Percentiles rank a stretch among this genome's conserved stretches.
These are phyloP conservation scores for Conticribra guillardii DNA, from an alignment of 108 stramenopile species.

Conservation along the genomic window DNA sequence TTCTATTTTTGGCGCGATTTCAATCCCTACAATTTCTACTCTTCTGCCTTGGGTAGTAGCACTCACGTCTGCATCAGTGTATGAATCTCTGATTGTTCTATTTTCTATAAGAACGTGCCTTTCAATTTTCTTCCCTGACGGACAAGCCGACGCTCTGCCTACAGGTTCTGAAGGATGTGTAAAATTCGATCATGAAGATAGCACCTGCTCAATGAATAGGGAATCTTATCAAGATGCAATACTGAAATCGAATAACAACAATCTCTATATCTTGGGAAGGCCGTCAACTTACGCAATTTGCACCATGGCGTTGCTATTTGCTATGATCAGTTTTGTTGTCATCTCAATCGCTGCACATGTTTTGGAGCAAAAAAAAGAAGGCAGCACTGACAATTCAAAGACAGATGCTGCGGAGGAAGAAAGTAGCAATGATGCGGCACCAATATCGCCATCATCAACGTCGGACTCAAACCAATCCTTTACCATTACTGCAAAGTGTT, in stretches of 20 bases:
- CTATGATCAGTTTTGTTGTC: not conserved
- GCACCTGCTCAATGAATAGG: no score
- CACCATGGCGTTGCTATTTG: conserved; percentile 5
- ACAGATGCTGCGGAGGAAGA: not conserved
- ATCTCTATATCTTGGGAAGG: not conserved
- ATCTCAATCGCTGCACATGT: conserved; percentile 1
- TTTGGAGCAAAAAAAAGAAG: conserved; percentile 7
- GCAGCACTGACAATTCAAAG: not conserved
- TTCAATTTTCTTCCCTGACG: not conserved
- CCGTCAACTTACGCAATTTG: not conserved
- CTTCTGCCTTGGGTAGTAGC: conserved; percentile 27
- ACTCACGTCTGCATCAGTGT: conserved; percentile 28
- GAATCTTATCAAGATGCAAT: no score
- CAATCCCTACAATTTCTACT: conserved; percentile 9
- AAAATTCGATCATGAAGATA: no score
- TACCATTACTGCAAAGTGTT: no score
- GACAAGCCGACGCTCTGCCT: no score
- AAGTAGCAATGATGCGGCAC: not conserved
- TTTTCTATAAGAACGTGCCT: conserved; percentile 17
- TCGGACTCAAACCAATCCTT: no score
- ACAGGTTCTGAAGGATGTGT: no score
- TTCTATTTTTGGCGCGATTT: conserved; percentile 3
- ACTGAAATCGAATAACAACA: not conserved
- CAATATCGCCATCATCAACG: no score
- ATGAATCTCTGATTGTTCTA: conserved; percentile 20